These are phyloP conservation scores for Posidonia australis DNA, from an alignment of 106 monocot species.

Conservation along the genomic window DNA sequence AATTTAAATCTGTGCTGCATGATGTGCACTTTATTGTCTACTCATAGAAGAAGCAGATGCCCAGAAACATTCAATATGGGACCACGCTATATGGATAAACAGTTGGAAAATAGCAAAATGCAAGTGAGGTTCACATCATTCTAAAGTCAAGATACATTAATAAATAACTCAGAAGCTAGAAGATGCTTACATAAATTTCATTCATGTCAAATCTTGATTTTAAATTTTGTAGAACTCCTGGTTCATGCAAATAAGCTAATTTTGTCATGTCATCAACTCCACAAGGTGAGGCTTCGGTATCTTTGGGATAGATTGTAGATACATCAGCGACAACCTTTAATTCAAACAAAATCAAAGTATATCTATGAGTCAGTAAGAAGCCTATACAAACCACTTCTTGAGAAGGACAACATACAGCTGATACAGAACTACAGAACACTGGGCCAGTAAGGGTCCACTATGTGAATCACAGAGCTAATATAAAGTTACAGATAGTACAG, in stretches of 20 bases:
- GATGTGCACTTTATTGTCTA: not conserved
- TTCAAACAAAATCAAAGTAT: not conserved
- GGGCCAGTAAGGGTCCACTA: not conserved
- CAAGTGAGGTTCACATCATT: too few relatives aligned
- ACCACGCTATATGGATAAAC: not conserved
- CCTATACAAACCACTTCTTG: not conserved
- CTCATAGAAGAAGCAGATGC: not conserved
- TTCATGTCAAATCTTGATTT: conserved; percentile 53
- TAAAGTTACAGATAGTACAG: not conserved
- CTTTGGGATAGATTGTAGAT: conserved; percentile 31
- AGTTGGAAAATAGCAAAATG: not conserved
- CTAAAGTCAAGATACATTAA: too few relatives aligned
- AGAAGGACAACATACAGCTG: not conserved
- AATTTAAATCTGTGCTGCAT: too few relatives aligned
- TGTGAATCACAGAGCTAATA: not conserved
- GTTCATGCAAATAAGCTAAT: conserved; percentile 55
- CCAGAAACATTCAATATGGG: not conserved
- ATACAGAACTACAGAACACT: not conserved
- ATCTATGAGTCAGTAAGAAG: not conserved
- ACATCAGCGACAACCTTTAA: conserved; percentile 27
- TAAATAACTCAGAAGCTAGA: not conserved
- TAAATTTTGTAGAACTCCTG: conserved; percentile 55
- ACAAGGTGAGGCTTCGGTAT: conserved; percentile 46
- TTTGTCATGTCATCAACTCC: conserved; percentile 69
- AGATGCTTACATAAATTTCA: conserved; percentile 44